These are phyloP conservation scores for Irpex sp. DNA, from an alignment of 1,284 basidiomycete genomes.

Conservation along the genomic window DNA sequence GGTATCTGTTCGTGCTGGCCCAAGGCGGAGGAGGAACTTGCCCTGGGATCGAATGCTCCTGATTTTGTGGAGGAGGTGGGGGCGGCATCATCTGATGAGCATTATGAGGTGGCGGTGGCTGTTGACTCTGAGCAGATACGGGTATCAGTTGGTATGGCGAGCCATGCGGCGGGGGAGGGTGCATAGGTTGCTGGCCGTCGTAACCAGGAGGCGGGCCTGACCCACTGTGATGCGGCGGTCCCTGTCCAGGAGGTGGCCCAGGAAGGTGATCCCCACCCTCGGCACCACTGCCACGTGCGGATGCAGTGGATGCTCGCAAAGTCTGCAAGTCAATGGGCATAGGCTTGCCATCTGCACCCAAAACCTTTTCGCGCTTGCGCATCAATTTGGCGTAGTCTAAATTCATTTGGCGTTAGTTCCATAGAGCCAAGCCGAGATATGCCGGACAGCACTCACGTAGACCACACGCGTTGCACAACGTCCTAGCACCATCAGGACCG, in stretches of 20 bases:
- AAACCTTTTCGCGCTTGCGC: slow-evolving; percentile 65
- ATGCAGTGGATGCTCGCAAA: slow-evolving; percentile 60
- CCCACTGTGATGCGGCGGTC: not conserved
- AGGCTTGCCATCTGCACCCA: slow-evolving; percentile 46
- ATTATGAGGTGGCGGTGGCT: slow-evolving; percentile 6
- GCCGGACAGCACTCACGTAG: slow-evolving; percentile 55
- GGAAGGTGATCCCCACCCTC: slow-evolving; percentile 17
- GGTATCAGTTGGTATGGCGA: slow-evolving; percentile 30
- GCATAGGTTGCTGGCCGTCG: not conserved
- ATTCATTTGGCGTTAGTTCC: not conserved
- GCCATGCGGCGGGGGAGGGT: slow-evolving; percentile 10
- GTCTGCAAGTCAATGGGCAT: slow-evolving; percentile 70
- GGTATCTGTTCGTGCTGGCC: slow-evolving; percentile 26
- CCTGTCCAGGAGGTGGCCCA: not conserved
- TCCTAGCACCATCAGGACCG: slow-evolving; percentile 76
- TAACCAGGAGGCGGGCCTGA: not conserved
- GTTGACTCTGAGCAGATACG: slow-evolving; percentile 12
- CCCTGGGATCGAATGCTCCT: slow-evolving; percentile 15
- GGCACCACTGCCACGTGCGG: slow-evolving; percentile 36
- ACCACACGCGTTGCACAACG: slow-evolving; percentile 79
- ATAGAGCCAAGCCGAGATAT: not conserved
- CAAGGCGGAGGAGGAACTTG: slow-evolving; percentile 46
- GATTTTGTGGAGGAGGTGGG: slow-evolving; percentile 24
- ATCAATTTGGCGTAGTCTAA: slow-evolving; percentile 76
- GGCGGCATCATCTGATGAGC: slow-evolving; percentile 35